These are phyloP conservation scores for Brachypodium distachyon DNA, from an alignment of 202 grass and related monocot species.

Conservation along the genomic window DNA sequence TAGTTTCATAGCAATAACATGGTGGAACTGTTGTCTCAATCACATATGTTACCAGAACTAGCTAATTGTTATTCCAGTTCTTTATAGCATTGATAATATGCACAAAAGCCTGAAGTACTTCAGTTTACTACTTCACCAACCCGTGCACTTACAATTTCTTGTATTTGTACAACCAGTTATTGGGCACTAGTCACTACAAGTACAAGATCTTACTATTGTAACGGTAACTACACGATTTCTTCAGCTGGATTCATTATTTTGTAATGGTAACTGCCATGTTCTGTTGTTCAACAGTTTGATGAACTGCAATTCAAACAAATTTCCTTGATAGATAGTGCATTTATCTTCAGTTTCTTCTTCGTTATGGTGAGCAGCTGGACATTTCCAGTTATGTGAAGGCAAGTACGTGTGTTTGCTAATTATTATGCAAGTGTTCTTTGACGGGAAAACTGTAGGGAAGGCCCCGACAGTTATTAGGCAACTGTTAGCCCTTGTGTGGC, in stretches of 20 bases:
- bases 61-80: background rate
- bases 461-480: no score
- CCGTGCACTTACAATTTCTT: background rate
- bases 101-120: background rate
- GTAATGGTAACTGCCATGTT: background rate
- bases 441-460: no score
- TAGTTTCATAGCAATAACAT: background rate
- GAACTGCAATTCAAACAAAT: background rate
- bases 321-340: background rate
- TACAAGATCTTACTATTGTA: background rate
- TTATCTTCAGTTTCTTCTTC: background rate
- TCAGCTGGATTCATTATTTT: background rate
- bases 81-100: background rate
- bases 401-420: background rate
- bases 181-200: background rate
- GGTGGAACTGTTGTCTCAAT: background rate
- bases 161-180: background rate
- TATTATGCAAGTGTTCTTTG: background rate
- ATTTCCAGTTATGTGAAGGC: background rate
- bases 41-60: background rate
- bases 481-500: no score
- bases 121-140: background rate
- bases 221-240: background rate
- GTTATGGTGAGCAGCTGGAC: background rate
- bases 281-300: background rate